These are phyloP conservation scores for Fusarium austroafricanum DNA, from an alignment of 2,329 filamentous ascomycete species.

Conservation along the genomic window DNA sequence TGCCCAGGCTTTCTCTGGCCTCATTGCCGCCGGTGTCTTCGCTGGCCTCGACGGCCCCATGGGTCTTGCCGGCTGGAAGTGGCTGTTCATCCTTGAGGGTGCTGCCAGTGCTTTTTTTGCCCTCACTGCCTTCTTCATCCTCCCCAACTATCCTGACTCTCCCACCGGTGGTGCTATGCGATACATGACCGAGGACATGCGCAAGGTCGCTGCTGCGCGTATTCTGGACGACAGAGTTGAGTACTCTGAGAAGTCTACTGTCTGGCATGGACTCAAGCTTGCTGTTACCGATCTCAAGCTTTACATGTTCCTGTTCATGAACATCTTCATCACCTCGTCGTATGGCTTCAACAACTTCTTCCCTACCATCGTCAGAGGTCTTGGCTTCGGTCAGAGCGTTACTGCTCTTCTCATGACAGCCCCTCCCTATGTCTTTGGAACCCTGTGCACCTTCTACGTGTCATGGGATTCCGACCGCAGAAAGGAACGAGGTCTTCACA, in stretches of 20 bases:
- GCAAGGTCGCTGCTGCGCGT: constrained; percentile 28
- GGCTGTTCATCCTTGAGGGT: constrained; percentile 76
- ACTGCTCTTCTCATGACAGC: constrained; percentile 66
- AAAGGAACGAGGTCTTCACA: constrained; percentile 71
- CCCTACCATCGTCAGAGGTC: constrained; percentile 66
- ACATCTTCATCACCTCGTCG: constrained; percentile 41
- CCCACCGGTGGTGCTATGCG: constrained; percentile 13
- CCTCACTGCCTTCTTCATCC: constrained; percentile 37
- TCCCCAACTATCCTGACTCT: constrained; percentile 39
- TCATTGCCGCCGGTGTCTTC: constrained; percentile 70
- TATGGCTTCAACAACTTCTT: constrained; percentile 53
- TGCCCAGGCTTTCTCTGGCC: constrained; percentile 73
- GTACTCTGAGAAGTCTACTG: constrained; percentile 27
- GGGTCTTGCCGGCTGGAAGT: constrained; percentile 71
- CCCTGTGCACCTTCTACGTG: constrained; percentile 67
- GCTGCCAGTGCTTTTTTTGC: constrained; percentile 47
- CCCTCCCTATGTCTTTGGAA: constrained; percentile 67
- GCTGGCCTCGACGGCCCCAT: constrained; percentile 48
- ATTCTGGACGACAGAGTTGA: constrained; percentile 34
- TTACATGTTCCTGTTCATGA: constrained; percentile 39
- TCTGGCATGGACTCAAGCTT: constrained; percentile 35
- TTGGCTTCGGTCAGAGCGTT: constrained; percentile 64
- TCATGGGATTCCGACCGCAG: constrained; percentile 71
- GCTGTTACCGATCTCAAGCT: constrained; percentile 36
- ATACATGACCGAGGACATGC: constrained; percentile 36